Percentiles rank a stretch among this genome's conserved stretches.
phyloP scores from a whole-genome alignment of 352 stramenopile genomes.

The Hyaloperonospora arabidopsidis region DNA sequence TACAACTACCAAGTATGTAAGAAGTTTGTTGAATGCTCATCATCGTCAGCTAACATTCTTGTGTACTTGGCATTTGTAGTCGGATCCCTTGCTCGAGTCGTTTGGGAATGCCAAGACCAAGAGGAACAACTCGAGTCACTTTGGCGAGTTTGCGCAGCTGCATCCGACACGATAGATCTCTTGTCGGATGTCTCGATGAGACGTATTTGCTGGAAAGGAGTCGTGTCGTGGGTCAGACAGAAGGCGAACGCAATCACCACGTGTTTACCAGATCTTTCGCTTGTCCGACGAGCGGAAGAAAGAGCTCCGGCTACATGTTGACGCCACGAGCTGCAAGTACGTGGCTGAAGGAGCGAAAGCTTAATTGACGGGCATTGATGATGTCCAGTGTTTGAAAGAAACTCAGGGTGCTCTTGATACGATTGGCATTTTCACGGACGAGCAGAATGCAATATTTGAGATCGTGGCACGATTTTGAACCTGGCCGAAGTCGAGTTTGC shows the following conservation, averaged over 20 bases:
- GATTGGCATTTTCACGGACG: slow-evolving; percentile 84
- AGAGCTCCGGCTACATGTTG: slow-evolving; percentile 51
- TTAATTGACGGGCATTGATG: slow-evolving; percentile 58
- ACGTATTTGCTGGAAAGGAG: slow-evolving; percentile 97
- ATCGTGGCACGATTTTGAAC: slow-evolving; percentile 95
- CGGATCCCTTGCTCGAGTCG: slow-evolving; percentile 64
- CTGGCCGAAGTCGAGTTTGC: slow-evolving; percentile 92
- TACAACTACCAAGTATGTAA: too few species aligned
- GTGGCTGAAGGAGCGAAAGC: slow-evolving; percentile 51
- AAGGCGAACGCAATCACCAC: slow-evolving; percentile 95
- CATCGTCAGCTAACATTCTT: too few species aligned
- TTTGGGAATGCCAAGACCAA: slow-evolving; percentile 82
- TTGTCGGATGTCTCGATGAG: slow-evolving; percentile 62
- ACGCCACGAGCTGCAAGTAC: slow-evolving; percentile 68
- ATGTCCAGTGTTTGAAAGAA: slow-evolving; percentile 63
- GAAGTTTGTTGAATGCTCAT: too few species aligned
- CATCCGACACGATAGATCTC: slow-evolving; percentile 63
- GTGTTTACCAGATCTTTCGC: slow-evolving; percentile 95
- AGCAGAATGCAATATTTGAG: slow-evolving; percentile 88
- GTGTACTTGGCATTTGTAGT: too few species aligned
- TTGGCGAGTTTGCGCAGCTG: slow-evolving; percentile 76
- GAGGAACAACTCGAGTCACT: slow-evolving; percentile 74
- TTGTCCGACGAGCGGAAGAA: slow-evolving; percentile 36
- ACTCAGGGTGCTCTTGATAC: slow-evolving; percentile 86
- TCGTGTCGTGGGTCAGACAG: slow-evolving; percentile 85